These are phyloP conservation scores for Helichrysum umbraculigerum DNA, from an alignment of 129 eudicot species.

Conservation along the genomic window DNA sequence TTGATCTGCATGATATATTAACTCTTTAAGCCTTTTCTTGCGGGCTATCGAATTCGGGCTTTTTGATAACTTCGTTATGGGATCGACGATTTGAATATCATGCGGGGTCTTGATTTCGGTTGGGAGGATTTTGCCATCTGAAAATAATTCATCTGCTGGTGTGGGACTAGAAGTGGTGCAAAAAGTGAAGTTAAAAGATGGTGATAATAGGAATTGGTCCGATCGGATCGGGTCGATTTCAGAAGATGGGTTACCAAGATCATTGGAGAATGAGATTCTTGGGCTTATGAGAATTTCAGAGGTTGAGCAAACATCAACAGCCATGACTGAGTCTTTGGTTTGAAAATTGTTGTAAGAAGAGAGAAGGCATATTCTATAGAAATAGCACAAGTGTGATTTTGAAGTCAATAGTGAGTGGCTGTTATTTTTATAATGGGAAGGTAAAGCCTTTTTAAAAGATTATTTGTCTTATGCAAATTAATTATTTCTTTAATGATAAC, in stretches of 20 bases:
- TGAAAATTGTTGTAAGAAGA: conserved; percentile 15
- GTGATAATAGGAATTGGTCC: conserved; percentile 30
- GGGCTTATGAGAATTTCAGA: conserved; percentile 61
- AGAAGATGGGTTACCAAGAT: conserved; percentile 57
- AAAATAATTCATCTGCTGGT: conserved; percentile 81
- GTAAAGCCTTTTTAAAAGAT: conserved; percentile 27
- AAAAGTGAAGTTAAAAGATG: conserved; percentile 59
- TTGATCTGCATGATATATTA: conserved; percentile 32
- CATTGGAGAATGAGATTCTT: conserved; percentile 79
- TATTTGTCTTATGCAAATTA: conserved; percentile 10
- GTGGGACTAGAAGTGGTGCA: conserved; percentile 41
- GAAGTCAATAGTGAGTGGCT: conserved; percentile 26
- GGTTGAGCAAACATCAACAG: conserved; percentile 66
- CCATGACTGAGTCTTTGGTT: conserved; percentile 43
- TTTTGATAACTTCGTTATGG: not conserved
- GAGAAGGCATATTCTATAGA: conserved; percentile 28
- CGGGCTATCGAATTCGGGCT: conserved; percentile 21
- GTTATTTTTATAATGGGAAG: conserved; percentile 20
- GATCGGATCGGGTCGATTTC: conserved; percentile 32
- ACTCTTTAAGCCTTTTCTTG: conserved; percentile 68
- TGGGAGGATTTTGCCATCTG: conserved; percentile 81
- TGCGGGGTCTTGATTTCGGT: conserved; percentile 50
- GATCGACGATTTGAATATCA: conserved; percentile 7
- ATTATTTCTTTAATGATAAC: not conserved
- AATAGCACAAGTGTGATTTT: conserved; percentile 13